phyloP scores from a whole-genome alignment of 2,329 filamentous ascomycete species.

The Penicillium griseofulvum region DNA sequence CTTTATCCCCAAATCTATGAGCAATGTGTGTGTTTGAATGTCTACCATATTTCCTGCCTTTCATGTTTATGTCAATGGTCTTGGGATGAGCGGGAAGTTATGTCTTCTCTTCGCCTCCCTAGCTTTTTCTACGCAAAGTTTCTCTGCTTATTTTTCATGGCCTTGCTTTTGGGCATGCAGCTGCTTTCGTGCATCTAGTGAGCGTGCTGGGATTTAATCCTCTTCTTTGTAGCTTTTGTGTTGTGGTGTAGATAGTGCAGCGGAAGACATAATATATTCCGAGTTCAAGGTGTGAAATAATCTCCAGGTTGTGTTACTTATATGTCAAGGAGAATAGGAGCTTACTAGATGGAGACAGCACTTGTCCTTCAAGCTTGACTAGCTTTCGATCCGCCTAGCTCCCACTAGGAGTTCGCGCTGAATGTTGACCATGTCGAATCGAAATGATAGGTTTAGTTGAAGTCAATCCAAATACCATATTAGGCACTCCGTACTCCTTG shows the following conservation, averaged over 20 bases:
- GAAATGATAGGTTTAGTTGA: too few species aligned
- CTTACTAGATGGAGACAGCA: neutral
- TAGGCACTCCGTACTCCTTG: too few species aligned
- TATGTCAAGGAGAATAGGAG: neutral
- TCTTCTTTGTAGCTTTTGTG: neutral
- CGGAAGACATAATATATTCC: neutral
- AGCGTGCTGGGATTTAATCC: neutral
- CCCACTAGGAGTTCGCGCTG: too few species aligned
- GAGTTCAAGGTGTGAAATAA: neutral
- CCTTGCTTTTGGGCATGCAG: neutral
- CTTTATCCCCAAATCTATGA: neutral
- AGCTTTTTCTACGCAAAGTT: neutral
- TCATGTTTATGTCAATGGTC: neutral
- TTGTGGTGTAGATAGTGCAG: constrained; percentile 1
- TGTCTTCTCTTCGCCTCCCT: constrained; percentile 1
- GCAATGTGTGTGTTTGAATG: constrained; percentile 4
- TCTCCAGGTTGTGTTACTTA: neutral
- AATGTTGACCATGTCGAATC: too few species aligned
- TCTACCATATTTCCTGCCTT: constrained; percentile 2
- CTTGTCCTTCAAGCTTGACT: too few species aligned
- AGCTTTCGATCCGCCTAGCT: too few species aligned
- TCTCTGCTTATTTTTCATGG: neutral
- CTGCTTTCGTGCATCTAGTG: neutral
- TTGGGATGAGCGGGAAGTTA: neutral
- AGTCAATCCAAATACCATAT: too few species aligned